Base-by-base conservation (phyloP, 305 asterid species). In the Lippia alba region DNA sequence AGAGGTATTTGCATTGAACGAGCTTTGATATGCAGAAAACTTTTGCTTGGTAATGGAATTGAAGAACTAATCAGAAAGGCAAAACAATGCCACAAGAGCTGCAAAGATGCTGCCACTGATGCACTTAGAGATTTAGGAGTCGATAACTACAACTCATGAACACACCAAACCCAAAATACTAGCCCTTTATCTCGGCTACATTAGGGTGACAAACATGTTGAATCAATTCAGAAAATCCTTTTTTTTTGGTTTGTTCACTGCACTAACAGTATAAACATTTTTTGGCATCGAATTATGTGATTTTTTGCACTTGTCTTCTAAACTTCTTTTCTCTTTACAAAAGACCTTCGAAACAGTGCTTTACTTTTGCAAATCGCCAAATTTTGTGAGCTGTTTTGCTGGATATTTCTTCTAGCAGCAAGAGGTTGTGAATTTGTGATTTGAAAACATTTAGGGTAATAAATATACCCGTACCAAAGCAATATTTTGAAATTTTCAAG, bases 81-180 rank as follows among this genome's bases (percentile, higher is more conserved):
- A 2, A 92, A 89, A 80, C 83, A 81, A 74, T 85, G 67, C 75
- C 96, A 91, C 77, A 88, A 72, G 81, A 82, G 81, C 81, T 91
- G 99, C 88, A 91, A 83, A 79, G 89, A 76, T 66, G 97, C 99
- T 9, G 99, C 97, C 66, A 86, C 96, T 36, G 97, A 92, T 80
- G 98, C 99, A 4, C 80, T 95, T 1, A 70, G 98, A 79, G 99
- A 94, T 80, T 79, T 94, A 41, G 99, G 97, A 62, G 57, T 90
- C 71, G 96, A 90, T 64, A 86, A 86, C 70, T 95, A 90, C 79
- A 87, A 92, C 79, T 81, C 85, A 17, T 91, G 84, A 78, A 58
- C 65, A 40, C 59, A 16, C 48, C 57, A 33, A 60, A 59, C 56
- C 17, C 0, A 20, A 51, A 11, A 24, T 17, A 16, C 48, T 9